Percentiles rank a stretch among this genome's conserved stretches.
phyloP scores from a whole-genome alignment of 2,329 filamentous ascomycete species.

The Penicillium digitatum region DNA sequence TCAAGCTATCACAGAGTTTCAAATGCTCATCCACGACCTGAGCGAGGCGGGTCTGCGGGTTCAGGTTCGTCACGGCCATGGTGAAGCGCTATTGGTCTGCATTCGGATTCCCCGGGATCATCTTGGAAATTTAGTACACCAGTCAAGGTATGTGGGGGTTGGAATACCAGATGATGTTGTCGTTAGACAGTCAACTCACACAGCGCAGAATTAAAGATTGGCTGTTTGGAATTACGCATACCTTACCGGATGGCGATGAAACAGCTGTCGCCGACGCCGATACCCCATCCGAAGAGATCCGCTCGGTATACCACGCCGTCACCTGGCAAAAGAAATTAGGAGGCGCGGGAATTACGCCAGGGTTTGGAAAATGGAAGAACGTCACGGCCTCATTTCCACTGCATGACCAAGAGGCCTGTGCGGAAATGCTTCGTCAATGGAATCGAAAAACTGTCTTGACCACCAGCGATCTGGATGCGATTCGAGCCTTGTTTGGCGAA shows the following conservation, averaged over 20 bases:
- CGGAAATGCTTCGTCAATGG: slow-evolving; percentile 69
- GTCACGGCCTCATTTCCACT: slow-evolving; percentile 77
- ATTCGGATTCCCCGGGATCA: slow-evolving; percentile 73
- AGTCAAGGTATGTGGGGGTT: slow-evolving; percentile 57
- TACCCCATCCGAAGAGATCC: slow-evolving; percentile 80
- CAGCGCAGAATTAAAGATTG: slow-evolving; percentile 75
- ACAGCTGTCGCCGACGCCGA: slow-evolving; percentile 70
- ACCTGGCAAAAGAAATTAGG: slow-evolving; percentile 69
- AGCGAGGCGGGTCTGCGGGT: slow-evolving; percentile 76
- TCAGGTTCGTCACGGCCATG: slow-evolving; percentile 77
- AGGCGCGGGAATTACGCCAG: slow-evolving; percentile 71
- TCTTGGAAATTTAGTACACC: slow-evolving; percentile 75
- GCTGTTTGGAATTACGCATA: slow-evolving; percentile 79
- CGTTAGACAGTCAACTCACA: neutral
- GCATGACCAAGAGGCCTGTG: slow-evolving; percentile 73
- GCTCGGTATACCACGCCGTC: slow-evolving; percentile 82
- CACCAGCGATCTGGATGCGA: slow-evolving; percentile 66
- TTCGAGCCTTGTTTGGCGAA: slow-evolving; percentile 74
- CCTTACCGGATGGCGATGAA: slow-evolving; percentile 70
- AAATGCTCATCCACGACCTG: slow-evolving; percentile 71
- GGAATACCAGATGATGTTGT: neutral
- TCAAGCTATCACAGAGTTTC: slow-evolving; percentile 70
- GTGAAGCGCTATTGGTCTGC: slow-evolving; percentile 74
- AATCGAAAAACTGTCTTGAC: slow-evolving; percentile 61
- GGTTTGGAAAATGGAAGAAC: slow-evolving; percentile 65